Conservation (phyloP, 2,329 filamentous ascomycete genomes). For the Colletotrichum chrysophilum region DNA sequence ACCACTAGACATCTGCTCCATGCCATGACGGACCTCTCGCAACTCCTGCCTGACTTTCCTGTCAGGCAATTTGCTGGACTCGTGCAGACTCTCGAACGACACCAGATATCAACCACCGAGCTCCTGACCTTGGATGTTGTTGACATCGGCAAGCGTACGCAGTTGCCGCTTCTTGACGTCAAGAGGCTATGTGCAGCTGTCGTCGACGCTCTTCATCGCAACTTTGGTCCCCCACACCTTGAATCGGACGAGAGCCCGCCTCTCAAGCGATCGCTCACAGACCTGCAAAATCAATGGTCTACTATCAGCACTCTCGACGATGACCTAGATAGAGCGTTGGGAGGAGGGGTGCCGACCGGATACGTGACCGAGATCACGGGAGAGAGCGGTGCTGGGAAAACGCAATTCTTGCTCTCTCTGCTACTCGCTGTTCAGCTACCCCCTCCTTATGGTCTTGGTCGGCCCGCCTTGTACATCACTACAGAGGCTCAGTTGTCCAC, state of each 20-base stretch:
- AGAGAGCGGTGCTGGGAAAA: slow-evolving; percentile 94
- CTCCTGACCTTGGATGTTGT: slow-evolving; percentile 82
- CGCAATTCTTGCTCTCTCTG: slow-evolving; percentile 86
- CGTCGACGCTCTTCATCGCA: slow-evolving; percentile 68
- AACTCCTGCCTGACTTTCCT: slow-evolving; percentile 82
- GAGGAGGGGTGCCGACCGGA: slow-evolving; percentile 81
- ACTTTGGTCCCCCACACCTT: slow-evolving; percentile 44
- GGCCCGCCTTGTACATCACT: slow-evolving; percentile 88
- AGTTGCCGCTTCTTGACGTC: slow-evolving; percentile 80
- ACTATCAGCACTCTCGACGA: slow-evolving; percentile 83
- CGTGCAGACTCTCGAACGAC: slow-evolving; percentile 79
- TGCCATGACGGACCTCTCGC: slow-evolving; percentile 84
- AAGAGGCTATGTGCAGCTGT: slow-evolving; percentile 74
- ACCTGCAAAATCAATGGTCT: slow-evolving; percentile 31
- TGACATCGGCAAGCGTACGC: slow-evolving; percentile 85
- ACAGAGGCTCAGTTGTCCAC: slow-evolving; percentile 90
- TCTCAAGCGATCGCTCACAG: slow-evolving; percentile 7
- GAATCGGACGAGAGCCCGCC: background rate
- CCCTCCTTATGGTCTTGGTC: slow-evolving; percentile 71
- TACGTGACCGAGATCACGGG: slow-evolving; percentile 89
- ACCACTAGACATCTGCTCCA: background rate
- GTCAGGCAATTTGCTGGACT: slow-evolving; percentile 74
- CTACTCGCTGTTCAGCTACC: slow-evolving; percentile 86
- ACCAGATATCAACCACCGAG: slow-evolving; percentile 79
- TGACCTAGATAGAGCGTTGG: slow-evolving; percentile 70